These are phyloP conservation scores for Wickerhamomyces strasburgensis DNA, from an alignment of 805 yeast species.

Conservation along the genomic window DNA sequence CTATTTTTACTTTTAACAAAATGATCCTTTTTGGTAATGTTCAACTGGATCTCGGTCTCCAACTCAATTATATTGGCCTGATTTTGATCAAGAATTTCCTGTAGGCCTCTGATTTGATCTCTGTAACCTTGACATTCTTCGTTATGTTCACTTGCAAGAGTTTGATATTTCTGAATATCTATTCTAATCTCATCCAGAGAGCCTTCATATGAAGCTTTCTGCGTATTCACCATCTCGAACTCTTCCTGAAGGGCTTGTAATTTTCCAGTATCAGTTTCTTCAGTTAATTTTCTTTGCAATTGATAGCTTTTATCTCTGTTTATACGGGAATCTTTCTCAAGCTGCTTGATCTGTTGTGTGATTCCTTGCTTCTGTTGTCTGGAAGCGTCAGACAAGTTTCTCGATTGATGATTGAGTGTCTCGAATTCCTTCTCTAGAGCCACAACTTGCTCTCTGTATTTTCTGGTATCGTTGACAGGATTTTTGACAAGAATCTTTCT, in stretches of 20 bases:
- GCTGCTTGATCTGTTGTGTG: slow-evolving; percentile 1
- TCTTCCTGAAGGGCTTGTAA: slow-evolving; percentile 27
- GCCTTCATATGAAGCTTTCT: slow-evolving; percentile 11
- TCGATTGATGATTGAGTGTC: slow-evolving; percentile 10
- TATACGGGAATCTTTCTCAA: slow-evolving; percentile 1
- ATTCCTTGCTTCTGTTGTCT: slow-evolving; percentile 17
- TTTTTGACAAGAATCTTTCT: slow-evolving; percentile 16
- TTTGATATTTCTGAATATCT: slow-evolving; percentile 20
- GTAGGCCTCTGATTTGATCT: slow-evolving; percentile 21
- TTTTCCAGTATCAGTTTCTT: slow-evolving; percentile 39
- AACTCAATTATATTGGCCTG: slow-evolving; percentile 4
- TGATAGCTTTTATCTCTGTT: slow-evolving; percentile 27
- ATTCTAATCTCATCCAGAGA: slow-evolving; percentile 23
- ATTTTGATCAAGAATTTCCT: slow-evolving; percentile 16
- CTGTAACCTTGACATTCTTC: slow-evolving; percentile 17
- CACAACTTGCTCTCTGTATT: slow-evolving; percentile 3
- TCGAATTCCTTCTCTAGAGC: neutral
- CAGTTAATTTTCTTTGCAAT: slow-evolving; percentile 36
- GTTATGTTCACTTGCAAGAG: slow-evolving; percentile 18
- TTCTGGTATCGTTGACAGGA: slow-evolving; percentile 17
- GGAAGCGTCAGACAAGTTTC: slow-evolving; percentile 7
- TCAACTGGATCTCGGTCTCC: slow-evolving; percentile 12
- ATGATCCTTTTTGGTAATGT: slow-evolving; percentile 12
- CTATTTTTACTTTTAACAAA: slow-evolving; percentile 13
- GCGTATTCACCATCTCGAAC: neutral